Evolutionary conservation across 441 rosid genomes (phyloP).

Genomic region (Dalechampia spathulata): DNA sequence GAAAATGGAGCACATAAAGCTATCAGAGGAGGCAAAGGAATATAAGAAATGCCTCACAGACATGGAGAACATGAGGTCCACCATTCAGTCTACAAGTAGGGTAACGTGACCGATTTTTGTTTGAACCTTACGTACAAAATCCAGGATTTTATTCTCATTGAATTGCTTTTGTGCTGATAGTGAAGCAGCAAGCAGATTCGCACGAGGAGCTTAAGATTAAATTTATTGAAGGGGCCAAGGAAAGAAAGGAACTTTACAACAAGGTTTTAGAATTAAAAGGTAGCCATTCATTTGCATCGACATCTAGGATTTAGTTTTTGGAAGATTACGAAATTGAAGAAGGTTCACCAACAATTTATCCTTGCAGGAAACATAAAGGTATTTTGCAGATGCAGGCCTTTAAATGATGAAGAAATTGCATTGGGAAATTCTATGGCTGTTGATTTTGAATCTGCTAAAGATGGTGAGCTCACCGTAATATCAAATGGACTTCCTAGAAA

Average conservation of each 20-base stretch:
- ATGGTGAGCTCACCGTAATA: conserved; percentile 69
- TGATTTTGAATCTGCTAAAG: conserved; percentile 73
- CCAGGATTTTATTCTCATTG: background rate
- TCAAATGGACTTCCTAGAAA: conserved; percentile 71
- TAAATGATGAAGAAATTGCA: conserved; percentile 59
- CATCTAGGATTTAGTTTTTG: background rate
- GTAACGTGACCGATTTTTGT: conserved; percentile 15
- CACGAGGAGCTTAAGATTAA: conserved; percentile 64
- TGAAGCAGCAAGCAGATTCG: conserved; percentile 49
- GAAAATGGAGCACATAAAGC: conserved; percentile 77
- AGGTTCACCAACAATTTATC: conserved; percentile 11
- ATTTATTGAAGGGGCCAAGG: conserved; percentile 57
- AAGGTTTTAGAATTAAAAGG: conserved; percentile 89
- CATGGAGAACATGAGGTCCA: conserved; percentile 37
- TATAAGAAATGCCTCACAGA: conserved; percentile 50
- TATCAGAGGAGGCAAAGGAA: conserved; percentile 63
- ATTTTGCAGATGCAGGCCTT: conserved; percentile 88
- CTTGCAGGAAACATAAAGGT: conserved; percentile 91
- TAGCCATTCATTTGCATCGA: conserved; percentile 21
- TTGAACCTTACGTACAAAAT: background rate
- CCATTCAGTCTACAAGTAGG: conserved; percentile 53
- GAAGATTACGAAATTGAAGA: conserved; percentile 7
- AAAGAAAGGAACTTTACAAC: conserved; percentile 81
- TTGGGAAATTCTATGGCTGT: conserved; percentile 52
- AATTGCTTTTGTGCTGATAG: conserved; percentile 31